These are phyloP conservation scores for Fennellomyces sp. DNA, from an alignment of 371 early-diverging fungal species.

Conservation along the genomic window DNA sequence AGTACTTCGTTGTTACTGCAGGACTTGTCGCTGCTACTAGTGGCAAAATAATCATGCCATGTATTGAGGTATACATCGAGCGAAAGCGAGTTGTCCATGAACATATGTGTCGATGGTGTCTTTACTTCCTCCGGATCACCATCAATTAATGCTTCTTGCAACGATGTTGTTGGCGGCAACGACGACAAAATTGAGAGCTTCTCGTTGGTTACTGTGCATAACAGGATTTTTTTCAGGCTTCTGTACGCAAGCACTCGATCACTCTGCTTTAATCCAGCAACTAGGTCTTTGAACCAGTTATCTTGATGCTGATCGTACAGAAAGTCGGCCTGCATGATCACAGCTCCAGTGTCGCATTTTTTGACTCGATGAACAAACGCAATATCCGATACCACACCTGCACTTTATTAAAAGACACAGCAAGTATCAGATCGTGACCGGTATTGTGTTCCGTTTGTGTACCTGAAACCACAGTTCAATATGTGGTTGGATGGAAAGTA, in stretches of 20 bases:
- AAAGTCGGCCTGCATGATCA: slow-evolving; percentile 32
- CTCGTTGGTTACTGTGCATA: not conserved
- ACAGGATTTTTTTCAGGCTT: not conserved
- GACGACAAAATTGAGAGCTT: not conserved
- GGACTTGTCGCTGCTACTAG: not conserved
- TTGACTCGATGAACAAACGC: slow-evolving; percentile 47
- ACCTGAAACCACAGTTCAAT: slow-evolving; percentile 49
- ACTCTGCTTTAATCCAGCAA: not conserved
- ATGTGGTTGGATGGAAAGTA: slow-evolving; percentile 38
- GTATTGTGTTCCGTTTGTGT: not conserved
- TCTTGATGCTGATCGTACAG: slow-evolving; percentile 20
- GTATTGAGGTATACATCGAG: slow-evolving; percentile 4
- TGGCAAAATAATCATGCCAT: slow-evolving; percentile 17
- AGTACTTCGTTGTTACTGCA: slow-evolving; percentile 28
- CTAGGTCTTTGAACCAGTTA: not conserved
- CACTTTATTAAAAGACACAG: slow-evolving; percentile 15
- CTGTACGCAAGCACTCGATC: not conserved
- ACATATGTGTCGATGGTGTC: not conserved
- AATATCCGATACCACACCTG: slow-evolving; percentile 37
- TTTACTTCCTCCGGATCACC: not conserved
- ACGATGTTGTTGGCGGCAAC: not conserved
- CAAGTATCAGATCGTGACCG: too few species aligned
- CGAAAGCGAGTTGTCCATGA: not conserved
- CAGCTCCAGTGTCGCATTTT: slow-evolving; percentile 12
- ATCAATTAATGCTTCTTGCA: not conserved